Conservation (phyloP, 805 yeast species). For the Martiniozyma abietophila region DNA sequence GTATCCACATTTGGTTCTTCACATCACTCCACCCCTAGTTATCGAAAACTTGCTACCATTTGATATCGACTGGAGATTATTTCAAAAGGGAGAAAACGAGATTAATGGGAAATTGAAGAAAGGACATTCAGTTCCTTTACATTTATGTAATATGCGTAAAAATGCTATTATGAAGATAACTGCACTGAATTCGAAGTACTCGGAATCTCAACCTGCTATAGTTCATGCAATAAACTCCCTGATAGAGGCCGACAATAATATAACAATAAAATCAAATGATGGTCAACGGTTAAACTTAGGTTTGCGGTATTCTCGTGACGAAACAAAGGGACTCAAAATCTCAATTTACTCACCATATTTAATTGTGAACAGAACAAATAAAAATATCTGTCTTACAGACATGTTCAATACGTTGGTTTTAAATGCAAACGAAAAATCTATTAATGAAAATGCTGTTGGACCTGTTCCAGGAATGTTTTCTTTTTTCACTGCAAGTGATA, state of each 20-base stretch:
- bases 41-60: slow-evolving; percentile 79
- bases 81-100: slow-evolving; percentile 64
- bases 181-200: slow-evolving; percentile 54
- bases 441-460: slow-evolving; percentile 21
- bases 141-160: slow-evolving; percentile 59
- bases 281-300: slow-evolving; percentile 61
- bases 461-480: slow-evolving; percentile 76
- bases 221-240: slow-evolving; percentile 42
- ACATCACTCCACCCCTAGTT: slow-evolving; percentile 77
- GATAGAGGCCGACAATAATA: slow-evolving; percentile 26
- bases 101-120: slow-evolving; percentile 53
- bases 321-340: slow-evolving; percentile 51
- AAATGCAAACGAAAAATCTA: background rate
- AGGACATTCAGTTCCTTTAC: slow-evolving; percentile 66
- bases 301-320: slow-evolving; percentile 50
- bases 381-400: slow-evolving; percentile 51
- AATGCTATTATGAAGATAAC: slow-evolving; percentile 55
- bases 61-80: slow-evolving; percentile 64
- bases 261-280: slow-evolving; percentile 43
- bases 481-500: slow-evolving; percentile 47
- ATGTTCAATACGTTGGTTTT: slow-evolving; percentile 43
- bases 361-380: slow-evolving; percentile 71
- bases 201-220: slow-evolving; percentile 64
- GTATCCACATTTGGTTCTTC: slow-evolving; percentile 77
- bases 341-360: slow-evolving; percentile 80